A percentile compares a stretch with the other conserved stretches of the same genome.
phyloP scores from a whole-genome alignment of 2,329 filamentous ascomycete species.

The Fusarium floridanum region DNA sequence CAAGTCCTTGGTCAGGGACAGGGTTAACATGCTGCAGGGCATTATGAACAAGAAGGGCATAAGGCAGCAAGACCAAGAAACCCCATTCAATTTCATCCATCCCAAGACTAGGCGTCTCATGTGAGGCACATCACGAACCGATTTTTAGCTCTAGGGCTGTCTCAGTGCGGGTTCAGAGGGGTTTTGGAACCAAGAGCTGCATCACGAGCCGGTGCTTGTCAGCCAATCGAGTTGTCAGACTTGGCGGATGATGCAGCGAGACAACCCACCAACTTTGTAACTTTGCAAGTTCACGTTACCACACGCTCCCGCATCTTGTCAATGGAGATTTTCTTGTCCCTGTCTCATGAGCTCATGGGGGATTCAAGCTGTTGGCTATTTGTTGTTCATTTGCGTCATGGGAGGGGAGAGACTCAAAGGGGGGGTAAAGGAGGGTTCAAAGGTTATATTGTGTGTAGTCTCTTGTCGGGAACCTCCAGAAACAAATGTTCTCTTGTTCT shows the following conservation, averaged over 20 bases:
- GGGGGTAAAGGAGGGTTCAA: not conserved
- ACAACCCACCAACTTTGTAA: constrained; percentile 35
- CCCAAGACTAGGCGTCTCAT: constrained; percentile 35
- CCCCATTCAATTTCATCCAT: constrained; percentile 5
- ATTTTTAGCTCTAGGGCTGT: constrained; percentile 20
- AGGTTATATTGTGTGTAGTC: constrained; percentile 12
- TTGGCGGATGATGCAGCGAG: constrained; percentile 36
- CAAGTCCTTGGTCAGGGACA: constrained; percentile 23
- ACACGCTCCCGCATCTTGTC: not conserved
- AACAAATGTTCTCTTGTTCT: not conserved
- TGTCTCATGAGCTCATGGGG: constrained; percentile 31
- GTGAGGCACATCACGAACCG: constrained; percentile 40
- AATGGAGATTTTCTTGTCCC: not conserved
- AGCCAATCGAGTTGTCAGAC: constrained; percentile 31
- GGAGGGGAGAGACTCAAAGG: not conserved
- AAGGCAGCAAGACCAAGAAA: constrained; percentile 5
- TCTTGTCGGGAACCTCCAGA: constrained; percentile 23
- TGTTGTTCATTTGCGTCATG: constrained; percentile 30
- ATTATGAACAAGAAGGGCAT: not conserved
- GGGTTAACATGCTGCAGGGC: constrained; percentile 7
- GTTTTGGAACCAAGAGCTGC: constrained; percentile 27
- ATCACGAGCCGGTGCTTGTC: constrained; percentile 33
- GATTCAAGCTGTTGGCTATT: constrained; percentile 23
- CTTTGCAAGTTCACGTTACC: constrained; percentile 14
- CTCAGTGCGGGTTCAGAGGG: constrained; percentile 21